phyloP scores from a whole-genome alignment of 176 grass and related monocot genomes.

The Luzula sylvatica region DNA sequence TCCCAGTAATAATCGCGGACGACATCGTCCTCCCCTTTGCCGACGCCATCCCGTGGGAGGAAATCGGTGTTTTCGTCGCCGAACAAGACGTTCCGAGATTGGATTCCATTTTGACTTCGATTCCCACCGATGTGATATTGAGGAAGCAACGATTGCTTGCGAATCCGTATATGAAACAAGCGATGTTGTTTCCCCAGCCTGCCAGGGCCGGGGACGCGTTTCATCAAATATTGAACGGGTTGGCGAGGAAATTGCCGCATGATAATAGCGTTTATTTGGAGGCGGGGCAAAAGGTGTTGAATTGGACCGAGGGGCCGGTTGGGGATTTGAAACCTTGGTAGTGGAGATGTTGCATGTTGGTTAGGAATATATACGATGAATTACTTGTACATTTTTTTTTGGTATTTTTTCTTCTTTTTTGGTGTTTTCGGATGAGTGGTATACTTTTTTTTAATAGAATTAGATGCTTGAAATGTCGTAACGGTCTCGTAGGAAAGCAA shows the following conservation, averaged over 20 bases:
- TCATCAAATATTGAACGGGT: conserved; percentile 83
- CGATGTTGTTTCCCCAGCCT: conserved; percentile 81
- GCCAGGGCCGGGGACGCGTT: conserved; percentile 68
- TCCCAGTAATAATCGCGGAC: conserved; percentile 88
- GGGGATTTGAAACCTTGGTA: conserved; percentile 80
- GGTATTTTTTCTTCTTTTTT: conserved; percentile 19
- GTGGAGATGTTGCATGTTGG: conserved; percentile 15
- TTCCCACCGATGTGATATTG: conserved; percentile 70
- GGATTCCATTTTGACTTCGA: conserved; percentile 82
- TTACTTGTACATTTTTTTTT: conserved; percentile 61
- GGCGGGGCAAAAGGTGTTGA: conserved; percentile 50
- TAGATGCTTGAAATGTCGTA: neutral
- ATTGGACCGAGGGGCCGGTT: conserved; percentile 72
- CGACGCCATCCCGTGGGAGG: conserved; percentile 80
- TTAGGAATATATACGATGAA: conserved; percentile 16
- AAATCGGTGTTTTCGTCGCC: conserved; percentile 74
- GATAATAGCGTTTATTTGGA: conserved; percentile 54
- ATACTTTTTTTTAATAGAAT: neutral
- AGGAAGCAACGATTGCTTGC: conserved; percentile 86
- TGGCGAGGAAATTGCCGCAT: conserved; percentile 78
- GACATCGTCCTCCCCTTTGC: conserved; percentile 88
- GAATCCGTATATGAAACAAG: conserved; percentile 88
- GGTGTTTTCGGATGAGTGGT: neutral
- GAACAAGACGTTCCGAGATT: conserved; percentile 70
- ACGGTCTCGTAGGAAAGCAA: neutral